Conservation (phyloP, 2,329 filamentous ascomycete genomes). For the Verticillium klebahnii region DNA sequence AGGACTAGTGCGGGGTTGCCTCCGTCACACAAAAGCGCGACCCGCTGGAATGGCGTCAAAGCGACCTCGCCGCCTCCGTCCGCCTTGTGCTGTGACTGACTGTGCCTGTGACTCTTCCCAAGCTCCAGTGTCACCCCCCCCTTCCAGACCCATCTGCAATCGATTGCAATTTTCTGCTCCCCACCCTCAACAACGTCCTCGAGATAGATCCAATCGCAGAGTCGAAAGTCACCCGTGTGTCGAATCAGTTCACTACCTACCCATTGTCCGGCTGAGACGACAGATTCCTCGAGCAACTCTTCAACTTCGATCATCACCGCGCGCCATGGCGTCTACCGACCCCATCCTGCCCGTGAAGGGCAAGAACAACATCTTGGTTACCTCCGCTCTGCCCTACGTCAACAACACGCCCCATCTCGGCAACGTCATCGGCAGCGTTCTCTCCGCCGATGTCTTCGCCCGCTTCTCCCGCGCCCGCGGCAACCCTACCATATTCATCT, state of each 20-base stretch:
- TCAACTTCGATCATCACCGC: not conserved
- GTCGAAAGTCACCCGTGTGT: not conserved
- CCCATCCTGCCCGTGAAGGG: slow-evolving; percentile 62
- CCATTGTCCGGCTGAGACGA: not conserved
- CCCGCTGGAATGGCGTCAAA: not conserved
- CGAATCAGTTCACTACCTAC: not conserved
- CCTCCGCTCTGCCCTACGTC: slow-evolving; percentile 77
- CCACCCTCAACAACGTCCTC: not conserved
- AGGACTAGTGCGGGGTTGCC: slow-evolving; percentile 14
- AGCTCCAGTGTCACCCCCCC: not conserved
- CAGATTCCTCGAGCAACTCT: not conserved
- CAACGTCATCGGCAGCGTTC: slow-evolving; percentile 81
- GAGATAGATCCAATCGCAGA: not conserved
- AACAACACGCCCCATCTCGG: slow-evolving; percentile 78
- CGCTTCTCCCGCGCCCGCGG: slow-evolving; percentile 77
- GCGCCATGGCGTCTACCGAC: slow-evolving; percentile 14
- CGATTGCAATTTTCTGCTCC: not conserved
- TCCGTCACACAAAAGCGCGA: slow-evolving; percentile 5
- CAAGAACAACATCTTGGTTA: slow-evolving; percentile 85
- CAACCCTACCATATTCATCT: slow-evolving; percentile 67
- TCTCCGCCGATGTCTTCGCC: slow-evolving; percentile 84
- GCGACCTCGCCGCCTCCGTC: not conserved
- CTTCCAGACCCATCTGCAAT: not conserved
- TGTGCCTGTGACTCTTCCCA: not conserved
- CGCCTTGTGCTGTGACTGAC: not conserved